phyloP scores from a whole-genome alignment of 306 rosid species.

The Mimosa bimucronata region DNA sequence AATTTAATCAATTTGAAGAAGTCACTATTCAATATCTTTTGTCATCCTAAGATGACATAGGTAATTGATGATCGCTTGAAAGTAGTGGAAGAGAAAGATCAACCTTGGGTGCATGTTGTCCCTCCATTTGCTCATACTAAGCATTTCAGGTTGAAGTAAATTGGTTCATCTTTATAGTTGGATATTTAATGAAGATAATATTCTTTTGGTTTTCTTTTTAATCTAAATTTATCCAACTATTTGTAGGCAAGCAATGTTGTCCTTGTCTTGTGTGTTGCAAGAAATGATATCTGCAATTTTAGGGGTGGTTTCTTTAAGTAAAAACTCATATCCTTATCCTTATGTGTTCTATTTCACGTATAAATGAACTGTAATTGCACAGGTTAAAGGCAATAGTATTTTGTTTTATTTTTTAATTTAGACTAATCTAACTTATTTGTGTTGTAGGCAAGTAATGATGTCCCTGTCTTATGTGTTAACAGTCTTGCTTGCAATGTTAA shows the following conservation, averaged over 20 bases:
- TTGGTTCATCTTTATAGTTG: not conserved
- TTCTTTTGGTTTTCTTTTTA: no score
- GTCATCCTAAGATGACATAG: constrained; percentile 94
- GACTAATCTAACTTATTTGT: constrained; percentile 42
- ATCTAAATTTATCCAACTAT: no score
- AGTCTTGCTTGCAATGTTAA: constrained; percentile 96
- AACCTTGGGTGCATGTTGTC: constrained; percentile 94
- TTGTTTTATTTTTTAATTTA: constrained; percentile 12
- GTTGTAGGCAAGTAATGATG: constrained; percentile 71
- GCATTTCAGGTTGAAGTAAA: constrained; percentile 90
- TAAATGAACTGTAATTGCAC: no score
- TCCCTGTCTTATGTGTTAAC: constrained; percentile 93
- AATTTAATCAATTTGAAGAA: constrained; percentile 72
- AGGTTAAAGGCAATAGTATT: constrained; percentile 16
- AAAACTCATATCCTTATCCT: no score
- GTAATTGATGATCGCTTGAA: constrained; percentile 97
- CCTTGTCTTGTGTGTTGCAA: no score
- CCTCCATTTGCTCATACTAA: constrained; percentile 96
- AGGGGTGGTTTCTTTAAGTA: no score
- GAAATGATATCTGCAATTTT: no score
- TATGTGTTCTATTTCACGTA: no score
- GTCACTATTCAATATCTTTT: constrained; percentile 83
- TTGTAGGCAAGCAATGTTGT: no score
- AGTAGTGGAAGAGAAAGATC: constrained; percentile 98
- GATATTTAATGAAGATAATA: constrained; percentile 25